Conservation (phyloP, 2,329 filamentous ascomycete species). For the Fusarium piperis region DNA sequence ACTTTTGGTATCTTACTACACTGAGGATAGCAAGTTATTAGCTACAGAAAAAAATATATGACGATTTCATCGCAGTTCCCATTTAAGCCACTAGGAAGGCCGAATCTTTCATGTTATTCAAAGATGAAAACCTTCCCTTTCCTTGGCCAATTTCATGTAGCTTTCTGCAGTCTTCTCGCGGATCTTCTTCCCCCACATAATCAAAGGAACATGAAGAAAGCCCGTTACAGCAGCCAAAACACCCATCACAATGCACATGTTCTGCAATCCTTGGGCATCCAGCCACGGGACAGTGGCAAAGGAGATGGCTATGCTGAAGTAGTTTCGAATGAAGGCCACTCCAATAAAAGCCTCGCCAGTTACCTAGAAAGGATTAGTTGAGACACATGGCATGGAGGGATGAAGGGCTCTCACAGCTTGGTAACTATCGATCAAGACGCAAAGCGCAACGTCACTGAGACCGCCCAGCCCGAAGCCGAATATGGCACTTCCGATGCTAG, state of each 20-base stretch:
- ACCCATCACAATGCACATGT: slow-evolving; percentile 24
- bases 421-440: slow-evolving; percentile 48
- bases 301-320: slow-evolving; percentile 23
- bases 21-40: no score
- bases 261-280: slow-evolving; percentile 16
- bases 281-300: slow-evolving; percentile 26
- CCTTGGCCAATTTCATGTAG: slow-evolving; percentile 15
- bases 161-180: slow-evolving; percentile 9
- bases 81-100: neutral
- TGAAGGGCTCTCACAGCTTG: neutral
- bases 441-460: slow-evolving; percentile 47
- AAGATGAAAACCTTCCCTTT: neutral
- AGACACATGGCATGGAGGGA: fast-evolving
- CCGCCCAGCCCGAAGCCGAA: slow-evolving; percentile 49
- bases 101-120: neutral
- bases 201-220: slow-evolving; percentile 12
- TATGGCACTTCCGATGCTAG: slow-evolving; percentile 46
- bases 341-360: slow-evolving; percentile 23
- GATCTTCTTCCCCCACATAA: slow-evolving; percentile 18
- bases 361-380: neutral
- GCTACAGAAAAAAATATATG: neutral
- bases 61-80: neutral
- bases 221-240: slow-evolving; percentile 7
- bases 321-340: slow-evolving; percentile 15
- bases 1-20: no score